These are phyloP conservation scores for Suhomyces anneliseae DNA, from an alignment of 1,139 yeast genomes.

Conservation along the genomic window DNA sequence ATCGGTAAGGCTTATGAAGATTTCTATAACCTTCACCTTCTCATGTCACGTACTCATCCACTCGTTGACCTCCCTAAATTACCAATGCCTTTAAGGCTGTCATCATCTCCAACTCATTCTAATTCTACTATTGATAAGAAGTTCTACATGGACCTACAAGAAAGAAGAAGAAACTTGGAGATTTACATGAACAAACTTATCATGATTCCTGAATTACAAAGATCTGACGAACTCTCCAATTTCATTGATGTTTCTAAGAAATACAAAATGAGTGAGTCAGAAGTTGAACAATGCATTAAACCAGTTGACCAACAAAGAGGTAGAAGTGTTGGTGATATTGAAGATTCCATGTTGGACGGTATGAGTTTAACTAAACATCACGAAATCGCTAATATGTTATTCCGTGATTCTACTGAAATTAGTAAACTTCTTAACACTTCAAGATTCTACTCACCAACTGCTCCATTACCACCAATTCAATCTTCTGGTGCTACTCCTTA, in stretches of 20 bases:
- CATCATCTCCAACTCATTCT: slow-evolving; percentile 9
- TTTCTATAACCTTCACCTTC: slow-evolving; percentile 20
- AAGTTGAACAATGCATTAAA: not conserved
- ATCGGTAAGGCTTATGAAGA: slow-evolving; percentile 24
- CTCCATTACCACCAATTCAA: slow-evolving; percentile 28
- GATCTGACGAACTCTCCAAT: slow-evolving; percentile 7
- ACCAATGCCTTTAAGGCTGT: slow-evolving; percentile 15
- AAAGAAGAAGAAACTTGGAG: slow-evolving; percentile 15
- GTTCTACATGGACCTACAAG: slow-evolving; percentile 12
- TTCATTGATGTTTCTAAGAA: slow-evolving; percentile 11
- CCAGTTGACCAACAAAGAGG: not conserved
- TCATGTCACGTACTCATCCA: slow-evolving; percentile 7
- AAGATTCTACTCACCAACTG: slow-evolving; percentile 25
- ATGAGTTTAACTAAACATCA: slow-evolving; percentile 9
- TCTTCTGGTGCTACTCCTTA: slow-evolving; percentile 1
- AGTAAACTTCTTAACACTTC: slow-evolving; percentile 15
- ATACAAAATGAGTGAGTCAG: slow-evolving; percentile 3
- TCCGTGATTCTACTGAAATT: slow-evolving; percentile 27
- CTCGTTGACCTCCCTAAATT: slow-evolving; percentile 10
- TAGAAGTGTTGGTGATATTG: not conserved
- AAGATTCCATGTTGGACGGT: slow-evolving; percentile 3
- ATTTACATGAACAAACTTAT: slow-evolving; percentile 13
- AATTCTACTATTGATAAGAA: slow-evolving; percentile 10
- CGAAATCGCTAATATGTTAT: slow-evolving; percentile 23
- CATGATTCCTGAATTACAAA: slow-evolving; percentile 4